Conservation (phyloP, 768 basidiomycete species). For the Boletus tylopilopsis region DNA sequence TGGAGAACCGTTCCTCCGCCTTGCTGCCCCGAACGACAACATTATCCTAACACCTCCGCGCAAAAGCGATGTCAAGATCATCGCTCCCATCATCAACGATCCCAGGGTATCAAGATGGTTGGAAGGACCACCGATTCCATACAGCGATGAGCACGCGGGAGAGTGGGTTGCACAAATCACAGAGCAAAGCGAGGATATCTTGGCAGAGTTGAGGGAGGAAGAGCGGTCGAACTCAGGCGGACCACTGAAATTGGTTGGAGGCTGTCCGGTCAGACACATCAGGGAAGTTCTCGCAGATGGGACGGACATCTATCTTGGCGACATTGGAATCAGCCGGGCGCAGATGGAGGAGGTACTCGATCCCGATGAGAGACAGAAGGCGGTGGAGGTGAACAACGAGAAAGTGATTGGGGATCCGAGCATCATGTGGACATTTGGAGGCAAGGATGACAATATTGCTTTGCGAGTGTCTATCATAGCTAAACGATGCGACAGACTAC, state of each 20-base stretch:
- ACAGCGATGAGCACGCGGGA: slow-evolving; percentile 39
- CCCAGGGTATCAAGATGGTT: slow-evolving; percentile 43
- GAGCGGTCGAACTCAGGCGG: slow-evolving; percentile 17
- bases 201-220: slow-evolving; percentile 20
- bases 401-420: slow-evolving; percentile 46
- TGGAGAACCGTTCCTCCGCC: slow-evolving; percentile 53
- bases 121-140: slow-evolving; percentile 51
- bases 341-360: slow-evolving; percentile 32
- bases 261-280: slow-evolving; percentile 47
- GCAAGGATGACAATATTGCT: slow-evolving; percentile 39
- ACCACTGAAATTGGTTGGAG: slow-evolving; percentile 33
- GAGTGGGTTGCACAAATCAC: slow-evolving; percentile 32
- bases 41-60: slow-evolving; percentile 63
- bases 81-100: slow-evolving; percentile 48
- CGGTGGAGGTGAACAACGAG: slow-evolving; percentile 38
- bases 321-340: slow-evolving; percentile 24
- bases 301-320: slow-evolving; percentile 50
- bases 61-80: slow-evolving; percentile 35
- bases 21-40: slow-evolving; percentile 45
- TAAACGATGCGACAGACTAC: slow-evolving; percentile 43
- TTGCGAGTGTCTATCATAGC: background rate
- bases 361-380: slow-evolving; percentile 33
- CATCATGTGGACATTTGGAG: slow-evolving; percentile 60
- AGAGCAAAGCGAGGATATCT: slow-evolving; percentile 18
- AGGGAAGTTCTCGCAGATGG: slow-evolving; percentile 56